Conservation (phyloP, 2,329 filamentous ascomycete genomes). For the Arthroderma sp. region DNA sequence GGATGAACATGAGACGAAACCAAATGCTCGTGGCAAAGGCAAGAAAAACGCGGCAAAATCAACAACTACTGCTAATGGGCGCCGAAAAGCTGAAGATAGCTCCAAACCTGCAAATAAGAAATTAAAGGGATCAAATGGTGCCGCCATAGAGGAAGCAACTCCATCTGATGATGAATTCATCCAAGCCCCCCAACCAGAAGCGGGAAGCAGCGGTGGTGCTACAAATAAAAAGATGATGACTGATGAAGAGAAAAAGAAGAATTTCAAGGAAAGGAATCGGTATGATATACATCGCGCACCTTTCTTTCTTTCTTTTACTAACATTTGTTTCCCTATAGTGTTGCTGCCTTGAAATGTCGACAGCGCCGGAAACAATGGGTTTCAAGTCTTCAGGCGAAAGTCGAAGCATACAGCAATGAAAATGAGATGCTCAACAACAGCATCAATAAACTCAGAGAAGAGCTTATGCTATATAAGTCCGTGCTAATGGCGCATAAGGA, state of each 20-base stretch:
- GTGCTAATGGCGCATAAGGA: conserved; percentile 89
- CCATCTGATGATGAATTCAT: conserved; percentile 34
- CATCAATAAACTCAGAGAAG: conserved; percentile 73
- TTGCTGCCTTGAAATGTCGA: conserved; percentile 90
- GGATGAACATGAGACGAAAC: conserved; percentile 57
- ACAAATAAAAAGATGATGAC: conserved; percentile 67
- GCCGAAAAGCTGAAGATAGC: conserved; percentile 67
- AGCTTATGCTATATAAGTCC: conserved; percentile 90
- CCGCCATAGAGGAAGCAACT: conserved; percentile 34
- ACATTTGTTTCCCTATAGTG: conserved; percentile 39
- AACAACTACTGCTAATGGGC: conserved; percentile 41
- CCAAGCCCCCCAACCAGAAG: conserved; percentile 41
- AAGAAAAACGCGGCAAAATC: conserved; percentile 50
- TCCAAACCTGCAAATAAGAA: conserved; percentile 63
- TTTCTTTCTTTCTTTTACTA: conserved; percentile 16
- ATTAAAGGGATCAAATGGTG: conserved; percentile 45
- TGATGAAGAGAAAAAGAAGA: conserved; percentile 95
- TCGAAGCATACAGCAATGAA: conserved; percentile 82
- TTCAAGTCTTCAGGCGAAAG: conserved; percentile 83
- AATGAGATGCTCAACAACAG: conserved; percentile 78
- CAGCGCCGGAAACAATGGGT: conserved; percentile 99
- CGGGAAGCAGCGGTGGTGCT: conserved; percentile 15
- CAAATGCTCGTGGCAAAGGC: conserved; percentile 51
- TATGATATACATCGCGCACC: conserved; percentile 34
- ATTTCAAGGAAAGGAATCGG: conserved; percentile 94